Base-by-base conservation (phyloP, 2,329 filamentous ascomycete genomes). In the Venturia nashicola region DNA sequence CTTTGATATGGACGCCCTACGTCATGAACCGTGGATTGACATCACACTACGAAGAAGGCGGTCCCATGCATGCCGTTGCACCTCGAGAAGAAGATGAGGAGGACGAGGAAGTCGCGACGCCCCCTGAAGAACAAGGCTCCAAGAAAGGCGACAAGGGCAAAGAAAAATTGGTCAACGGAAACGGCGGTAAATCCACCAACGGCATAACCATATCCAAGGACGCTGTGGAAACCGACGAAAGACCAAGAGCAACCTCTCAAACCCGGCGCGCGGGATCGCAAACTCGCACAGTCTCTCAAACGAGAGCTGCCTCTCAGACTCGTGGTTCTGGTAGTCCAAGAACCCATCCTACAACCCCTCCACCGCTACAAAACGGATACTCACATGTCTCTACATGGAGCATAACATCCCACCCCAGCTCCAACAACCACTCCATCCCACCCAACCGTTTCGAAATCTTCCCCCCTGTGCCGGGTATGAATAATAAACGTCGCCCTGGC, bases 1-100 rank as follows among this genome's bases (percentile, higher is more conserved):
- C 86, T 20, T 81, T 99, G 34, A 88, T 92, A 12, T 99, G 94
- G 94, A 97, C 92, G 16, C 94, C 94, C 0, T 99, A 96, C 73
- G 86, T 97, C 51, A 97, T 97, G 91, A 93, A 94, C 34, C 86
- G 91, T 57, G 88, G 84, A 73, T 92, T 89, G 68, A 85, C 88
- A 43, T 88, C 87, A 4, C 89, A 90, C 70, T 93, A 94, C 69
- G 91, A 96, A 71, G 83, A 91, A 61, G 89, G 87, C 6, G 90
- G 90, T 6, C 83, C 87, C 7, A 78, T 97, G 64, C 92, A 90
- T 67, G 89, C 93, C 1, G 90, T 97, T 63, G 93, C 93, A 14
- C 91, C 88, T 5, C 85, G 93, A 43, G 91, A 95, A 66, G 91
- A 91, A 27, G 85, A 27, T 27, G 27, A 39, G 36, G 36, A 88